Percentiles rank a stretch among this genome's conserved stretches.
Evolutionary conservation across 305 asterid species (phyloP).

Genomic region (Fraxinus sp.): DNA sequence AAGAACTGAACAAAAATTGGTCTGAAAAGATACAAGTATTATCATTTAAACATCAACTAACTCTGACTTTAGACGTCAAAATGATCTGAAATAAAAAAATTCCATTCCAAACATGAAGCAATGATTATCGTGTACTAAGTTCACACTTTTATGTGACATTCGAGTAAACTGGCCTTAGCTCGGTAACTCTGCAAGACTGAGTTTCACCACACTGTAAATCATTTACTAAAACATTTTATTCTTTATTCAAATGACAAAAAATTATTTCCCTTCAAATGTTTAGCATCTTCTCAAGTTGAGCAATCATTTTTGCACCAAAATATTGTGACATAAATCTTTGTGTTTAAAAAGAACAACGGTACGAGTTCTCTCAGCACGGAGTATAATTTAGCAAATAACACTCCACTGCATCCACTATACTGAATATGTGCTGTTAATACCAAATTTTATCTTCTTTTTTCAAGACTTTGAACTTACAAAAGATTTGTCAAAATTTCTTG

Average conservation of each 20-base stretch:
- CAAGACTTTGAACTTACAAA: background rate
- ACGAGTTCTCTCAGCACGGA: background rate
- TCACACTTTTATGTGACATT: background rate
- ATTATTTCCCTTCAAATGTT: background rate
- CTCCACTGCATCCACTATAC: background rate
- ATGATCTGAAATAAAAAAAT: background rate
- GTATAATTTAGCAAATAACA: background rate
- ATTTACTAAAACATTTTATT: background rate
- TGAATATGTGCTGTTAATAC: background rate
- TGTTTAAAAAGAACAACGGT: background rate
- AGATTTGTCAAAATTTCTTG: conserved; percentile 8
- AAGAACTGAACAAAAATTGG: background rate
- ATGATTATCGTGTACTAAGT: background rate
- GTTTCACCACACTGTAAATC: background rate
- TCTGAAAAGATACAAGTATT: background rate
- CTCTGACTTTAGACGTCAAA: background rate
- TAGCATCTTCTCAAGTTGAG: background rate
- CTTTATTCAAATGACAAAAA: background rate
- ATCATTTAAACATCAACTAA: background rate
- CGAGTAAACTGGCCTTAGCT: background rate
- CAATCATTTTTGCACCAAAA: background rate
- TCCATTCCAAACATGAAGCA: background rate
- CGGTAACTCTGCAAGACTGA: background rate
- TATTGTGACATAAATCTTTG: background rate
- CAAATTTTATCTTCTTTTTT: background rate